Percentiles rank a stretch among this genome's conserved stretches.
Conservation (phyloP, 805 yeast genomes). For the Ogataea methylovora region DNA sequence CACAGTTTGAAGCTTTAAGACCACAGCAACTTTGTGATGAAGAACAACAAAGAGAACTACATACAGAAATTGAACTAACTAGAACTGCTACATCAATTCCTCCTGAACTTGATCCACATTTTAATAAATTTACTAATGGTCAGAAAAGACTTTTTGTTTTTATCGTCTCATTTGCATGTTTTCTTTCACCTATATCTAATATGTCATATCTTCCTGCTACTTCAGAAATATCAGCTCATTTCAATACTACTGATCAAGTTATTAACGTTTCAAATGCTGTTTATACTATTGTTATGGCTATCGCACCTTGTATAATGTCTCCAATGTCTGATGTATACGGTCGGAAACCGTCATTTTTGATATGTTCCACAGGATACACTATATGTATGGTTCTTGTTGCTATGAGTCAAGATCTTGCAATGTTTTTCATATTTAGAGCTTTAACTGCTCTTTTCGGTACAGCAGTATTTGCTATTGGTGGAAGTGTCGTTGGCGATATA, state of each 20-base stretch:
- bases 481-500: conserved; percentile 43
- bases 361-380: conserved; percentile 28
- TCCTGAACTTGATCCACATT: conserved; percentile 21
- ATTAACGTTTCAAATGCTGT: conserved; percentile 44
- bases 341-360: conserved; percentile 34
- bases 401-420: conserved; percentile 41
- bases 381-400: conserved; percentile 24
- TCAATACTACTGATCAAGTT: conserved; percentile 37
- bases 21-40: too few relatives aligned
- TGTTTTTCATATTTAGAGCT: conserved; percentile 46
- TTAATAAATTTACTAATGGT: conserved; percentile 15
- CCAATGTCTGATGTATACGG: conserved; percentile 52
- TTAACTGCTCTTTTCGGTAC: conserved; percentile 48
- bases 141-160: conserved; percentile 24
- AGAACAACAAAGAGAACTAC: too few relatives aligned
- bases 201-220: conserved; percentile 46
- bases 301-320: conserved; percentile 41
- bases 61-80: too few relatives aligned
- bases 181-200: conserved; percentile 36
- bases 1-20: too few relatives aligned
- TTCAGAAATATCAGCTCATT: conserved; percentile 36
- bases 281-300: conserved; percentile 43
- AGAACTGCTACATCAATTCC: conserved; percentile 11
- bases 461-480: conserved; percentile 47
- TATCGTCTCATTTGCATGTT: conserved; percentile 31